Evolutionary conservation across 2,329 filamentous ascomycete genomes (phyloP), one percentile per base, ranked within the genome.

Genomic region (Sarocladiaceae sp.): DNA sequence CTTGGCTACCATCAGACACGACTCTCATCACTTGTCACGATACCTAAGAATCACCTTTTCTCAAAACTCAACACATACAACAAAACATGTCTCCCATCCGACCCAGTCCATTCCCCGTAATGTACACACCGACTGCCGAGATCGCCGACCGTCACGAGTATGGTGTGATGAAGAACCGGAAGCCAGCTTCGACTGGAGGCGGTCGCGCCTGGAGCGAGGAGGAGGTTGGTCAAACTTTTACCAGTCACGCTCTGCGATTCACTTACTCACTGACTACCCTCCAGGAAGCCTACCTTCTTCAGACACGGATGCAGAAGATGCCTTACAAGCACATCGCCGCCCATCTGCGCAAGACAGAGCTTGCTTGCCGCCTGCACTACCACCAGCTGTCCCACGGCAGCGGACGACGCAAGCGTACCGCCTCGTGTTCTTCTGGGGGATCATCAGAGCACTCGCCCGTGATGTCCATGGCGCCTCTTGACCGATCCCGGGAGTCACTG

Each of bases 281-380:
- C 50, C 51, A 91, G 86, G 88, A 93, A 67, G 76, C 82, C 47
- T 93, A 91, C 62, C 81, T 93, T 45, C 76, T 93, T 49, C 85
- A 89, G 65, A 90, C 85, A 48, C 84, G 87, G 47, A 78, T 87
- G 57, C 85, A 90, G 58, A 91, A 91, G 68, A 88, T 91, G 81
- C 87, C 87, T 1, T 93, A 93, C 67, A 93, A 91, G 73, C 85
- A 91, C 61, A 93, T 93, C 59, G 87, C 87, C 47, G 79, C 83
- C 47, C 83, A 90, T 55, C 70, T 93, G 53, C 88, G 89, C 67
- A 94, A 93, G 72, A 93, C 87, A 1, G 87, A 93, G 68, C 73
- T 93, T 48, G 87, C 87, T 39, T 94, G 87, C 67, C 86, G 88
- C 50, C 76, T 94, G 50, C 88, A 93, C 65, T 91, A 88, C 61